phyloP scores from a whole-genome alignment of 306 rosid genomes.

The Mucuna pruriens region DNA sequence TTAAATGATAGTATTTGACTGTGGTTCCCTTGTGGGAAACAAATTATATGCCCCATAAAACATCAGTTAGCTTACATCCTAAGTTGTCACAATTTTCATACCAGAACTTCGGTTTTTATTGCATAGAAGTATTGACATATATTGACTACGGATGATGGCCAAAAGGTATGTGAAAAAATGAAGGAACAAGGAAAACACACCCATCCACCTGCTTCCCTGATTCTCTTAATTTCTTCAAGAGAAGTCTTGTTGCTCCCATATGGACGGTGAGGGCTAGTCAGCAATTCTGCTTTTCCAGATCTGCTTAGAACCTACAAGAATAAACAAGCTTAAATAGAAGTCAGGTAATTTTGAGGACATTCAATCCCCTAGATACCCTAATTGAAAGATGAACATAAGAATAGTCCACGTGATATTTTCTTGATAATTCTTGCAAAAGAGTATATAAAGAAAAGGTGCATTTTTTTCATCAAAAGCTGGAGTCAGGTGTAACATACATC shows the following conservation, averaged over 20 bases:
- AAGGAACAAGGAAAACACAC: conserved; percentile 83
- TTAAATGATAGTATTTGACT: not conserved
- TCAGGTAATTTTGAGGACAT: not conserved
- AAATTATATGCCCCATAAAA: not conserved
- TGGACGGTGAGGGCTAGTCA: conserved; percentile 92
- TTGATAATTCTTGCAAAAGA: conserved; percentile 23
- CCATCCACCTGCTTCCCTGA: conserved; percentile 99
- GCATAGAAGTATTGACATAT: not conserved
- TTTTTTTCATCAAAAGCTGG: conserved; percentile 5
- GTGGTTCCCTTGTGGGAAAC: not conserved
- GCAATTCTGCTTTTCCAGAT: conserved; percentile 77
- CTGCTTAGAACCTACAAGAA: conserved; percentile 79
- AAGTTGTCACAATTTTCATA: conserved; percentile 24
- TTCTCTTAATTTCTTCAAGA: conserved; percentile 90
- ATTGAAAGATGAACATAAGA: not conserved
- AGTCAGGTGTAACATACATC: conserved; percentile 25
- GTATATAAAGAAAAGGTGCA: not conserved
- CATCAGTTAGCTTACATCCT: conserved; percentile 20
- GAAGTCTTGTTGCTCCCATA: conserved; percentile 82
- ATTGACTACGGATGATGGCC: not conserved
- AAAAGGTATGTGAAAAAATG: conserved; percentile 23
- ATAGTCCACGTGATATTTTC: conserved; percentile 10
- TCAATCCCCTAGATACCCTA: conserved; percentile 27
- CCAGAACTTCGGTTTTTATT: conserved; percentile 16
- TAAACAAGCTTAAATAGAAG: conserved; percentile 30